Evolutionary conservation across 768 basidiomycete species (phyloP).

Genomic region (Boletus fagicola): DNA sequence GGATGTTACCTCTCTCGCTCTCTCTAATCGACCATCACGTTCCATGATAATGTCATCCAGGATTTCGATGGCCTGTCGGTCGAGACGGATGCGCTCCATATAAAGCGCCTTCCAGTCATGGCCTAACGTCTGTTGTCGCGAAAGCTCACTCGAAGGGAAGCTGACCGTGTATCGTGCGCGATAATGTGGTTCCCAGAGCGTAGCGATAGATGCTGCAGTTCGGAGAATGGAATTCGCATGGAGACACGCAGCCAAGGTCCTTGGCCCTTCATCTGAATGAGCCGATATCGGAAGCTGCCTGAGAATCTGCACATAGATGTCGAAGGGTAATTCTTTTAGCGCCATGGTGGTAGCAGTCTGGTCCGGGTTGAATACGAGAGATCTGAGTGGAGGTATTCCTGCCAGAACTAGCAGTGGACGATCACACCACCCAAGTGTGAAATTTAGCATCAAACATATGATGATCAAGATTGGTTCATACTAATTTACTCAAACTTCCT

Average conservation of each 20-base stretch:
- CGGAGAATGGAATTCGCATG: conserved; percentile 38
- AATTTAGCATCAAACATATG: not conserved
- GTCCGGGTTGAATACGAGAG: not conserved
- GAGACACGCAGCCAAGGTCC: conserved; percentile 42
- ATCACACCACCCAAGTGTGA: conserved; percentile 5
- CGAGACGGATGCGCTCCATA: conserved; percentile 42
- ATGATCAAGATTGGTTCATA: not conserved
- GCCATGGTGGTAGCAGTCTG: conserved; percentile 16
- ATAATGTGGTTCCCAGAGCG: conserved; percentile 57
- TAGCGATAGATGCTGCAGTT: conserved; percentile 41
- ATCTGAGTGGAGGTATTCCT: not conserved
- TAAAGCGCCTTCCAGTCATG: conserved; percentile 51
- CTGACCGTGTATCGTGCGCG: conserved; percentile 45
- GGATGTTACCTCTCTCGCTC: conserved; percentile 39
- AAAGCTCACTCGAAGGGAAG: conserved; percentile 36
- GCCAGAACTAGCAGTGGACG: not conserved
- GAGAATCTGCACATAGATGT: conserved; percentile 39
- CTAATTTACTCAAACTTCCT: not conserved
- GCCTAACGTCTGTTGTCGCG: conserved; percentile 28
- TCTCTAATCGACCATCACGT: conserved; percentile 38
- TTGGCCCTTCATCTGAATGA: conserved; percentile 23
- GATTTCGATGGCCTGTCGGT: conserved; percentile 39
- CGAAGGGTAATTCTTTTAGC: conserved; percentile 30
- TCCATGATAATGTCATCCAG: conserved; percentile 42
- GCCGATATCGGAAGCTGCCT: conserved; percentile 30